A percentile compares a stretch with the other conserved stretches of the same genome.
phyloP scores from a whole-genome alignment of 176 grass and related monocot species.

The Carex littledalei region DNA sequence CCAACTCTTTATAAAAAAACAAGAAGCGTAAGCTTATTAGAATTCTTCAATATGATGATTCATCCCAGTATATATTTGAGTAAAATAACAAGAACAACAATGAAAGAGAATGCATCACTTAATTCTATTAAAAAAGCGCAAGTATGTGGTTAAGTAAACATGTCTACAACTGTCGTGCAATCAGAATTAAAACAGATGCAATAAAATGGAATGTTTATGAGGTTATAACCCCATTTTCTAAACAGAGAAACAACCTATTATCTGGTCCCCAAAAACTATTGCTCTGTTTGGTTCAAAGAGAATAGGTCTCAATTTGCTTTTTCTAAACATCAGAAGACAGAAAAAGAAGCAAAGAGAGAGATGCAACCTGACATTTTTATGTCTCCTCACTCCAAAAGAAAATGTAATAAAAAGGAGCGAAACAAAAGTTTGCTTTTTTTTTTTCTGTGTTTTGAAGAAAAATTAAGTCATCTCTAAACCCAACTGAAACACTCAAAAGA shows the following conservation, averaged over 20 bases:
- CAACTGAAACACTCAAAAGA: neutral
- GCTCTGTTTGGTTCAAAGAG: neutral
- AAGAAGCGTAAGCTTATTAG: neutral
- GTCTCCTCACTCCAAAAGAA: neutral
- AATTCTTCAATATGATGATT: neutral
- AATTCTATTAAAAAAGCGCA: neutral
- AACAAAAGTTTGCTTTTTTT: neutral
- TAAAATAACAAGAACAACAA: neutral
- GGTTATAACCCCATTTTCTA: neutral
- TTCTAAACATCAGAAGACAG: neutral
- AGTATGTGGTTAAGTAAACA: neutral
- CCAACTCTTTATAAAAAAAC: slow-evolving; percentile 38
- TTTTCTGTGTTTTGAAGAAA: neutral
- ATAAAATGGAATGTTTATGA: neutral
- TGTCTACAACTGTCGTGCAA: neutral
- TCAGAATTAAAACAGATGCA: neutral
- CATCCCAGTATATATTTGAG: neutral
- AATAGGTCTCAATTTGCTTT: neutral
- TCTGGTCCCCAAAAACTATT: neutral
- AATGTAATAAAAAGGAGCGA: neutral
- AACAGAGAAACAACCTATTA: neutral
- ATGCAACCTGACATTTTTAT: neutral
- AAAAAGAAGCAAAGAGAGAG: neutral
- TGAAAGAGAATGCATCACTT: neutral
- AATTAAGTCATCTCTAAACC: neutral